Evolutionary conservation across 345 rosid species (phyloP).

Genomic region (Rhodomyrtus tomentosa): DNA sequence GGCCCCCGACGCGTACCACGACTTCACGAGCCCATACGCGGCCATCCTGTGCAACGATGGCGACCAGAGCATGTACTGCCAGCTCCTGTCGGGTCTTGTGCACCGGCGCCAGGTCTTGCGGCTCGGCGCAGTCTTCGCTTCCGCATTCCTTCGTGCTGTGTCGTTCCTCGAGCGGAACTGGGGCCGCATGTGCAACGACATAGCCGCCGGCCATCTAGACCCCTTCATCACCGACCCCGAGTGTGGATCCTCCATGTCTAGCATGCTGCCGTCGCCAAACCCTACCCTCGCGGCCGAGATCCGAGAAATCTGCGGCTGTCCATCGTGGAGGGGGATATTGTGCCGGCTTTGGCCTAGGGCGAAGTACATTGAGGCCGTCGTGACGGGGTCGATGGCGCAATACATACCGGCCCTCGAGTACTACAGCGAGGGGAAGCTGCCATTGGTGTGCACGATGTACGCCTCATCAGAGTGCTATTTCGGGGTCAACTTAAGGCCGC

Average conservation of each 20-base stretch:
- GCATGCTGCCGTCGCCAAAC: constrained; percentile 18
- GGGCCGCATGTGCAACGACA: constrained; percentile 38
- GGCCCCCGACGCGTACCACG: constrained; percentile 31
- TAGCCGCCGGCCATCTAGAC: constrained; percentile 31
- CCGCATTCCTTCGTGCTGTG: constrained; percentile 44
- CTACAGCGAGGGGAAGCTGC: constrained; percentile 44
- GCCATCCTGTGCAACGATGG: constrained; percentile 52
- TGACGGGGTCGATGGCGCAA: constrained; percentile 67
- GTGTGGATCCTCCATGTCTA: constrained; percentile 29
- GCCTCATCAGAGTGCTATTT: constrained; percentile 69
- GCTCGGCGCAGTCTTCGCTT: constrained; percentile 59
- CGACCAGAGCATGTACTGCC: constrained; percentile 68
- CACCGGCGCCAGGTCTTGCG: constrained; percentile 42
- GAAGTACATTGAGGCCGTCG: constrained; percentile 58
- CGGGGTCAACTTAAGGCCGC: constrained; percentile 56
- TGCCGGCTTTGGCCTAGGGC: constrained; percentile 55
- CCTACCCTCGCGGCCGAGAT: constrained; percentile 42
- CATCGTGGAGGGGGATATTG: constrained; percentile 56
- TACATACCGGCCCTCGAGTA: constrained; percentile 48
- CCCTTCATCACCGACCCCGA: constrained; percentile 30
- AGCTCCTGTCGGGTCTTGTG: constrained; percentile 46
- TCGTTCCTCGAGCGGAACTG: constrained; percentile 54
- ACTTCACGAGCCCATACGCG: constrained; percentile 45
- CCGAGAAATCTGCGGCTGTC: constrained; percentile 28
- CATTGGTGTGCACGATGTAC: constrained; percentile 53